Evolutionary conservation across 805 yeast genomes (phyloP).

Genomic region (Spathaspora gorwiae): DNA sequence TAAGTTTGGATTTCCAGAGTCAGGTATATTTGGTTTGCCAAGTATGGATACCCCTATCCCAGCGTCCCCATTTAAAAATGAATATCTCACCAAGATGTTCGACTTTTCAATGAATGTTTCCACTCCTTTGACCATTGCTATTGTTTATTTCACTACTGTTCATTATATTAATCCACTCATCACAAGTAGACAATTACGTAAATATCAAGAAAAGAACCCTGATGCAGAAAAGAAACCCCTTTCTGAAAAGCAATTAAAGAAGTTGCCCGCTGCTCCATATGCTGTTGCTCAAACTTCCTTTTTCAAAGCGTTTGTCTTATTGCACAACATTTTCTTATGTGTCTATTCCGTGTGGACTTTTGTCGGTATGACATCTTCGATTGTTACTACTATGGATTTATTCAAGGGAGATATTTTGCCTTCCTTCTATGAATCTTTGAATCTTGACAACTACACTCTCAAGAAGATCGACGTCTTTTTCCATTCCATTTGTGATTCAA

Average conservation of each 20-base stretch:
- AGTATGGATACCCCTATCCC: slow-evolving; percentile 26
- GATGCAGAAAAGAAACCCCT: slow-evolving; percentile 8
- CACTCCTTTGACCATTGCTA: slow-evolving; percentile 55
- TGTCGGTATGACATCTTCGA: slow-evolving; percentile 55
- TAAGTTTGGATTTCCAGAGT: slow-evolving; percentile 31
- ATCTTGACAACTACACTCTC: not conserved
- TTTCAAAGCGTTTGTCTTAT: slow-evolving; percentile 52
- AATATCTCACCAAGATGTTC: slow-evolving; percentile 31
- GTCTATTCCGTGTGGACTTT: slow-evolving; percentile 70
- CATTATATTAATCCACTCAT: slow-evolving; percentile 49
- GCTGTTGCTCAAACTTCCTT: slow-evolving; percentile 37
- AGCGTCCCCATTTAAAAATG: slow-evolving; percentile 29
- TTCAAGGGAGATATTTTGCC: slow-evolving; percentile 13
- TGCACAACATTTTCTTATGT: slow-evolving; percentile 60
- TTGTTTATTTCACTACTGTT: slow-evolving; percentile 54
- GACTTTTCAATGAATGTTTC: slow-evolving; percentile 42
- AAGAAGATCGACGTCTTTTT: slow-evolving; percentile 41
- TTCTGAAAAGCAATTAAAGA: slow-evolving; percentile 21
- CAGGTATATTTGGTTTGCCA: slow-evolving; percentile 27
- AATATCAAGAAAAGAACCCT: slow-evolving; percentile 17
- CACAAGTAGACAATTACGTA: slow-evolving; percentile 40
- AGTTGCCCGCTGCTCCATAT: slow-evolving; percentile 52
- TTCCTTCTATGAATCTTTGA: slow-evolving; percentile 1
- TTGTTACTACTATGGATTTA: slow-evolving; percentile 35
- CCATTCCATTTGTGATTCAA: slow-evolving; percentile 56